phyloP scores from a whole-genome alignment of 768 basidiomycete genomes.

The Xerocomellus intermedius region DNA sequence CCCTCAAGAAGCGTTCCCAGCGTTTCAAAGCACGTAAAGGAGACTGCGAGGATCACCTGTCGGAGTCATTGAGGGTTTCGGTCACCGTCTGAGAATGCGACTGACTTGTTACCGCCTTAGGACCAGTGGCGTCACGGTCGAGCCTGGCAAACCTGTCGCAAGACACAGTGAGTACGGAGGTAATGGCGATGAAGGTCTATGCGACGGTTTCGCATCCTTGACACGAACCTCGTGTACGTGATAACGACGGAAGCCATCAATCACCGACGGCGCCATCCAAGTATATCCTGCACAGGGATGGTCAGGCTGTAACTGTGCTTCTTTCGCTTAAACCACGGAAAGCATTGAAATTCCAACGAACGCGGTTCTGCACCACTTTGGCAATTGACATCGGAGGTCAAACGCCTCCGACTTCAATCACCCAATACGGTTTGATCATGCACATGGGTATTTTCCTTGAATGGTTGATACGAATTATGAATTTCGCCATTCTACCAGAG shows the following conservation, averaged over 20 bases:
- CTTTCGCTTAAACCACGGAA: conserved; percentile 11
- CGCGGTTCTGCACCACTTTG: not conserved
- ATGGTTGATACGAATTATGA: not conserved
- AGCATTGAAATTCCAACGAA: not conserved
- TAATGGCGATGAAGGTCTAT: not conserved
- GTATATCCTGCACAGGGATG: not conserved
- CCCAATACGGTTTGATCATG: conserved; percentile 6
- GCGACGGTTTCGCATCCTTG: not conserved
- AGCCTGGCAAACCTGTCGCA: not conserved
- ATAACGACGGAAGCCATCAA: conserved; percentile 19
- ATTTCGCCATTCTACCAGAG: not conserved
- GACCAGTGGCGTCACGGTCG: not conserved
- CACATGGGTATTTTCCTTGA: not conserved
- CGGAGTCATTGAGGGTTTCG: not conserved
- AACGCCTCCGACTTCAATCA: conserved; percentile 25
- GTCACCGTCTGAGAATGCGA: not conserved
- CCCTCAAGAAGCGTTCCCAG: not conserved
- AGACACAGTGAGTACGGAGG: not conserved
- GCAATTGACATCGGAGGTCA: conserved; percentile 19
- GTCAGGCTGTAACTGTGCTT: not conserved
- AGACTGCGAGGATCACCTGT: not conserved
- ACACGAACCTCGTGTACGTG: conserved; percentile 3
- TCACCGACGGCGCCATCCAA: conserved; percentile 14
- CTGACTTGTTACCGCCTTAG: conserved; percentile 13
- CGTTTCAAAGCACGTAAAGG: not conserved